Evolutionary conservation across 2,329 filamentous ascomycete genomes (phyloP), one percentile per base, ranked within the genome.

Genomic region (Claviceps arundinis): DNA sequence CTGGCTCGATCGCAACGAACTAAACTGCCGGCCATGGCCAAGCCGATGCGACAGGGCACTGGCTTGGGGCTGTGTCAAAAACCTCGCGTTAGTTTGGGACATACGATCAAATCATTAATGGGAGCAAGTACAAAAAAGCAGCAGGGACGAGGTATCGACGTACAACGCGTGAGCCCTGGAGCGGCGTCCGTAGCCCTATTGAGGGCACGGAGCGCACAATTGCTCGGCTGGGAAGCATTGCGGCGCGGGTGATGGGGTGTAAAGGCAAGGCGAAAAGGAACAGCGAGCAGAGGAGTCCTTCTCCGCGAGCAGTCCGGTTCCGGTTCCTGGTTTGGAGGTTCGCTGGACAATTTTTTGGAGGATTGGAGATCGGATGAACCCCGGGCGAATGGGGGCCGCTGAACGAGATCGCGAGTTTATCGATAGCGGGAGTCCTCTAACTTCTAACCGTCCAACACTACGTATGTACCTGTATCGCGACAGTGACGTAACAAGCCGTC

Each of bases 191-290:
- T 42, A 61, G 47, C 50, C 61, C 60, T 56, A 59, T 57, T 43
- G 67, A 64, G 56, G 68, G 64, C 52, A 70, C 55, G 50, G 68
- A 67, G 57, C 68, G 67, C 58, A 66, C 63, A 59, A 71, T 64
- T 61, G 69, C 70, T 69, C 70, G 69, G 56, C 70, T 72, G 53
- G 70, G 69, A 61, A 73, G 66, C 71, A 73, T 73, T 54, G 58
- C 66, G 64, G 57, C 61, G 60, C 55, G 49, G 42, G 17, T 41
- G 7, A 44, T 37, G 5, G 16, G 14, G 34, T 37, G 19, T 11
- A 16, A 37, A 50, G 7, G 19, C 5, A 22, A 34, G 48, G 22
- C 4, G 34, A 26, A 22, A 11, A 41, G 37, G 37, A 4, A 34
- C 22, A 13, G 24, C 43, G n/a, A 43, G 43, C 19, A 22, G 43